These are phyloP conservation scores for Ascochyta clinopodiicola DNA, from an alignment of 2,329 filamentous ascomycete genomes.

Conservation along the genomic window DNA sequence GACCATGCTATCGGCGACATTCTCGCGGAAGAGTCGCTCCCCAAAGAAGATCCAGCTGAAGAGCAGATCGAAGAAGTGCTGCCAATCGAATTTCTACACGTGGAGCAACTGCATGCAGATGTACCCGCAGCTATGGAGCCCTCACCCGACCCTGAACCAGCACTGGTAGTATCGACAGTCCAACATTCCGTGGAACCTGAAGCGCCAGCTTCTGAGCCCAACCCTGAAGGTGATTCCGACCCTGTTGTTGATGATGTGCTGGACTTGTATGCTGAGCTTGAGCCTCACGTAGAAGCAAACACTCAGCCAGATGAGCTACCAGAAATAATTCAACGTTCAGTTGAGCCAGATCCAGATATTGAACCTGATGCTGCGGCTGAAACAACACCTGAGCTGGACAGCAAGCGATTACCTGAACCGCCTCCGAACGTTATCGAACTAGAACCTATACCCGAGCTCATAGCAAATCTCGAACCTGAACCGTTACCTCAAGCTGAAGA, in stretches of 20 bases:
- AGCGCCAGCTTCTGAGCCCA: constrained; percentile 4
- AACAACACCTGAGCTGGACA: not conserved
- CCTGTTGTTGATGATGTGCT: not conserved
- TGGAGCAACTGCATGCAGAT: not conserved
- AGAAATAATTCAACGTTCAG: constrained; percentile 4
- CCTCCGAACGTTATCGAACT: not conserved
- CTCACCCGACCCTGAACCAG: not conserved
- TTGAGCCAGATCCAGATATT: constrained; percentile 4
- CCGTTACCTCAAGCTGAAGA: not conserved
- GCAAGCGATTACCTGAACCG: no score
- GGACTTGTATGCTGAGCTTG: not conserved
- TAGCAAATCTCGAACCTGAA: no score
- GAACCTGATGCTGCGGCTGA: constrained; percentile 6
- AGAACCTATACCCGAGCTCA: constrained; percentile 6
- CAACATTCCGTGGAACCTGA: not conserved
- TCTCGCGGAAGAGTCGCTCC: not conserved
- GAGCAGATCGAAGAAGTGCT: not conserved
- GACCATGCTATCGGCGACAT: not conserved
- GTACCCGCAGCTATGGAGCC: not conserved
- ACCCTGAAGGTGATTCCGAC: not conserved
- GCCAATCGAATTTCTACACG: not conserved
- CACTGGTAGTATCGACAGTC: not conserved
- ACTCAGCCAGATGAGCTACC: constrained; percentile 8
- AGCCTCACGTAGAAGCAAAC: not conserved
- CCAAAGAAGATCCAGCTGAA: not conserved